A percentile compares a stretch with the other conserved stretches of the same genome.
Evolutionary conservation across 208 protist genomes (phyloP).

Genomic region (Crithidia brevicula): DNA sequence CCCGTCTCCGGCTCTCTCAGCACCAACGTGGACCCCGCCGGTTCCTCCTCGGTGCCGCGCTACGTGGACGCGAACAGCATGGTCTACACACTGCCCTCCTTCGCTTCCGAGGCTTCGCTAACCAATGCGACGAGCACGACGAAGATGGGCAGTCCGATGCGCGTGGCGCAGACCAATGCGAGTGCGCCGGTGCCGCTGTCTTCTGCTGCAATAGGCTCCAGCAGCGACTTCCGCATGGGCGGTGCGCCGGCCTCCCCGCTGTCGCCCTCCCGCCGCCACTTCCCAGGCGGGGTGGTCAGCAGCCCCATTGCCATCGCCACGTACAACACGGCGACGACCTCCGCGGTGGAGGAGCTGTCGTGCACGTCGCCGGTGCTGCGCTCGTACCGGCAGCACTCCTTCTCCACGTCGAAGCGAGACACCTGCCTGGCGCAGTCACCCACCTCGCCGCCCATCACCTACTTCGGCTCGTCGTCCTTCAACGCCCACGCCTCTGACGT

Average conservation of each 20-base stretch:
- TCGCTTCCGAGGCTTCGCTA: conserved; percentile 16
- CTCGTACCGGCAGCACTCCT: conserved; percentile 69
- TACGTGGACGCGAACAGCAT: conserved; percentile 55
- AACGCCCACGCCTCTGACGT: neutral
- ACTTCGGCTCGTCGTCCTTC: conserved; percentile 20
- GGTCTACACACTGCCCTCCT: conserved; percentile 44
- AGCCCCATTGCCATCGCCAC: conserved; percentile 46
- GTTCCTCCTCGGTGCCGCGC: conserved; percentile 37
- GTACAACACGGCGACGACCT: conserved; percentile 42
- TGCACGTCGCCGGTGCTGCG: conserved; percentile 63
- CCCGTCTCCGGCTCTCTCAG: conserved; percentile 7
- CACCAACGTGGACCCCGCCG: conserved; percentile 10
- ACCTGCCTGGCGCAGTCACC: conserved; percentile 23
- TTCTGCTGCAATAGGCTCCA: conserved; percentile 8
- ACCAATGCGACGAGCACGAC: neutral
- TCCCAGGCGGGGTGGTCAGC: conserved; percentile 13
- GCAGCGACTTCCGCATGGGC: conserved; percentile 29
- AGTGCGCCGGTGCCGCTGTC: conserved; percentile 7
- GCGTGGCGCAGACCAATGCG: neutral
- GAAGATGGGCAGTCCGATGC: conserved; percentile 7
- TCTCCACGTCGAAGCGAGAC: conserved; percentile 36
- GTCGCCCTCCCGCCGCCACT: conserved; percentile 33
- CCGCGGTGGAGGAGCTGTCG: conserved; percentile 36
- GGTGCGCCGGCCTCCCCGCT: conserved; percentile 37
- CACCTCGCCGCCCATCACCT: conserved; percentile 20